Evolutionary conservation across 495 filamentous ascomycete genomes (phyloP).

Genomic region (Aeminium ludgeri): DNA sequence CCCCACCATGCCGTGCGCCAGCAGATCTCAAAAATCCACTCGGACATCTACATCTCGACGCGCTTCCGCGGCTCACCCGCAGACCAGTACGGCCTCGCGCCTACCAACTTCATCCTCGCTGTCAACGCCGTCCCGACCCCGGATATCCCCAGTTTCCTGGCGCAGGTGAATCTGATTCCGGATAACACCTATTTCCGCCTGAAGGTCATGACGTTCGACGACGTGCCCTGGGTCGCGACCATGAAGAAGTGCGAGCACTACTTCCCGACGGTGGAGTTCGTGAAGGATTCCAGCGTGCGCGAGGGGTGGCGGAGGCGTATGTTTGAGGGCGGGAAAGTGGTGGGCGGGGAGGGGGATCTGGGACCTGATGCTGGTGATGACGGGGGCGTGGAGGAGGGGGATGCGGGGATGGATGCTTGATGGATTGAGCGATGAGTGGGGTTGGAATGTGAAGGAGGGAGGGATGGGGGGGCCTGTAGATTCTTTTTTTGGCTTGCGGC

Average conservation of each 20-base stretch:
- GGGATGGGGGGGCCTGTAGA: too few relatives aligned
- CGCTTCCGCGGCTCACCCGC: conserved; percentile 59
- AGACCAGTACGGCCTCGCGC: conserved; percentile 81
- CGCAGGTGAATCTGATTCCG: conserved; percentile 65
- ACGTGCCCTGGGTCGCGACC: conserved; percentile 90
- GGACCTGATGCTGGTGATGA: conserved; percentile 3
- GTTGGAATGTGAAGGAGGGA: too few relatives aligned
- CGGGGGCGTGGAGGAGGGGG: not conserved
- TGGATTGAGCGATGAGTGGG: too few relatives aligned
- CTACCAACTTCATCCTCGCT: conserved; percentile 92
- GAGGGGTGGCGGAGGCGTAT: conserved; percentile 16
- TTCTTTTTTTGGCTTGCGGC: too few relatives aligned
- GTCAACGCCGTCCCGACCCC: conserved; percentile 78
- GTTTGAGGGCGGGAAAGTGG: conserved; percentile 14
- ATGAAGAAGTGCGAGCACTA: conserved; percentile 99
- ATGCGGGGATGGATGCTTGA: conserved; percentile 4
- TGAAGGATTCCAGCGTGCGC: conserved; percentile 23
- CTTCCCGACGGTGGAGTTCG: conserved; percentile 29
- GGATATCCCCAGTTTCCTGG: conserved; percentile 62
- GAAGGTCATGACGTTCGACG: conserved; percentile 88
- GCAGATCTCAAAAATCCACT: conserved; percentile 91
- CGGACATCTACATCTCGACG: conserved; percentile 89
- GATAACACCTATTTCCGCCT: conserved; percentile 97
- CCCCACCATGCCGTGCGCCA: conserved; percentile 94
- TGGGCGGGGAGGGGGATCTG: conserved; percentile 13